Base-by-base conservation (phyloP, 202 grass and related monocot genomes). In the Elaeis oleifera region DNA sequence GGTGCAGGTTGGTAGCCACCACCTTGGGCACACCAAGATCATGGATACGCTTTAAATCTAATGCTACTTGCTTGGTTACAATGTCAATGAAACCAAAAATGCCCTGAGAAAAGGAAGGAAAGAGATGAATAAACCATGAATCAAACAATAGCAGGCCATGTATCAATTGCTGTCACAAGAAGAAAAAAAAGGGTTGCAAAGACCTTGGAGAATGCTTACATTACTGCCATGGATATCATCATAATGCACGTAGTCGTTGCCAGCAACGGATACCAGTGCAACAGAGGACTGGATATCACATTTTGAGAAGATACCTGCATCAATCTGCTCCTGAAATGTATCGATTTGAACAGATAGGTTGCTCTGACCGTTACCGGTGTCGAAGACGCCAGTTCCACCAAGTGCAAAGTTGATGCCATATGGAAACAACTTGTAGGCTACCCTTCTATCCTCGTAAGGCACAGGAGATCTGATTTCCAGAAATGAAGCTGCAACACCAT, bases 401-500 rank as follows among this genome's bases (percentile, higher is more conserved):
- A 56, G 28, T 25, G 65, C 65, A 4, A 68, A 68, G 65, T 68
- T 68, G 52, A 68, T 68, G 27, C 65, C 65, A 23, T 56, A 7
- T 15, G 51, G 24, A 3, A 19, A 3, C 52, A 56, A 52, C 51
- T 4, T 54, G 23, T 52, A 18, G 2, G n/a, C 31, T 1, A 20
- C 64, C 0, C 22, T 32, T 29, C 36, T 63, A 1, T 16, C 3
- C 6, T 21, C 53, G 53, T 64, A 71, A 6, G 70, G 50, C 0
- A 64, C 49, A 7, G 83, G 83, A 3, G 74, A 71, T 22, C 16
- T 4, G 18, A 69, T 68, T 6, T 78, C 60, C 19, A 86, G 16
- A 0, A 78, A 58, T 3, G 5, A 67, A 11, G 70, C 78, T 81
- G 75, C 58, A 69, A 61, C 51, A 16, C 26, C 65, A 39, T 32